Percentiles rank a stretch among this genome's conserved stretches.
Evolutionary conservation across 2,329 filamentous ascomycete genomes (phyloP).

Genomic region (Clonostachys rosea): DNA sequence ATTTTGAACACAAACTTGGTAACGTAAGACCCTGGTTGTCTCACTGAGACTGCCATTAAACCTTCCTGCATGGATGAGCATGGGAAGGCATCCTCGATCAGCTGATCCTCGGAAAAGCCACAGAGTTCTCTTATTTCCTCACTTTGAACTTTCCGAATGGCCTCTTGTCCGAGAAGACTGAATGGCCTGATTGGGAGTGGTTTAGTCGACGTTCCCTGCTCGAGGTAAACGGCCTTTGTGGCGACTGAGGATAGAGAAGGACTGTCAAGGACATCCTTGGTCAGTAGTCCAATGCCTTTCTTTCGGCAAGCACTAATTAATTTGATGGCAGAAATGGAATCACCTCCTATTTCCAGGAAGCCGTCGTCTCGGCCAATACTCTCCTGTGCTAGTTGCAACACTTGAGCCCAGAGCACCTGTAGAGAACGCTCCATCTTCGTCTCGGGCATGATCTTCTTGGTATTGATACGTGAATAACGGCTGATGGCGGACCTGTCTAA

Average conservation of each 20-base stretch:
- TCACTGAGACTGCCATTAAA: background rate
- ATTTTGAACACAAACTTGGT: background rate
- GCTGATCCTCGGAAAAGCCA: background rate
- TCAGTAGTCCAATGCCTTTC: background rate
- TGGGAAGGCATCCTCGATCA: background rate
- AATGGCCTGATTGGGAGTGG: background rate
- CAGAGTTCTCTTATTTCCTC: background rate
- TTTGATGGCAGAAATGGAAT: constrained; percentile 8
- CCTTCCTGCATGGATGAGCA: background rate
- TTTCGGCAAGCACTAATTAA: constrained; percentile 1
- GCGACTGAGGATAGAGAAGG: background rate
- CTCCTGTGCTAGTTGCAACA: background rate
- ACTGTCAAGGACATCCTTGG: background rate
- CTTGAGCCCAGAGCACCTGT: constrained; percentile 3
- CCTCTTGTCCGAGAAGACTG: background rate
- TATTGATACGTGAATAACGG: background rate
- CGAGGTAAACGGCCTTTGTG: background rate
- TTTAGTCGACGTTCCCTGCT: background rate
- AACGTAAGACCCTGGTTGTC: constrained; percentile 1
- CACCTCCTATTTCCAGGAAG: constrained; percentile 8
- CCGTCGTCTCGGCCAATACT: constrained; percentile 3
- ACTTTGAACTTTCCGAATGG: background rate
- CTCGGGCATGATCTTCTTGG: background rate
- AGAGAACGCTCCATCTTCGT: background rate
- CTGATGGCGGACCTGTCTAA: background rate